Evolutionary conservation across 2,329 filamentous ascomycete genomes (phyloP).

Genomic region (Aulographum hederae): DNA sequence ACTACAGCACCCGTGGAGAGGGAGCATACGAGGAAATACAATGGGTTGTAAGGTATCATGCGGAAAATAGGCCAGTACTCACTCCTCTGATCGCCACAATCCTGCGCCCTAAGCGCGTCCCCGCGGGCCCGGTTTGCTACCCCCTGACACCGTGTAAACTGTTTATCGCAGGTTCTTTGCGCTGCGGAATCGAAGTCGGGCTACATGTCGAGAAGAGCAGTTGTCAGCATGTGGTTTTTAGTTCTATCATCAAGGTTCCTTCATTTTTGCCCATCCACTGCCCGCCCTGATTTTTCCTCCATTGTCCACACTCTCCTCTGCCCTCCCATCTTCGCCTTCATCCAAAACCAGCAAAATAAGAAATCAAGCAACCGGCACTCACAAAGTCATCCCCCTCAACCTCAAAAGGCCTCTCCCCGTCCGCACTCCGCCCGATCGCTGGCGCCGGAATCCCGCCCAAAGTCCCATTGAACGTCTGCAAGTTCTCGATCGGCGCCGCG

Average conservation of each 20-base stretch:
- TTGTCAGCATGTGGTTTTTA: too few species aligned
- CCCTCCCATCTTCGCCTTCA: too few species aligned
- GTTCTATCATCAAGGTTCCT: not conserved
- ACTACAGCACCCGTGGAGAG: not conserved
- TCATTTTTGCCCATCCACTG: too few species aligned
- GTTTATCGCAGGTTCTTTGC: constrained; percentile 3
- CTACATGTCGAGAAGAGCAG: not conserved
- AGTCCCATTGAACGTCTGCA: constrained; percentile 5
- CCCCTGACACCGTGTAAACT: constrained; percentile 1
- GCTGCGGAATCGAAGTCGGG: constrained; percentile 3
- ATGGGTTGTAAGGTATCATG: not conserved
- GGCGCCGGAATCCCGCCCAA: constrained; percentile 5
- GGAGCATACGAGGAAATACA: not conserved
- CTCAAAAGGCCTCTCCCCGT: constrained; percentile 2
- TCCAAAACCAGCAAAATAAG: too few species aligned
- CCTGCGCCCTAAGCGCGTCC: not conserved
- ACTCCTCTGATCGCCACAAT: not conserved
- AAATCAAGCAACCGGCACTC: too few species aligned
- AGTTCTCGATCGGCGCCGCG: not conserved
- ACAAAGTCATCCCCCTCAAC: constrained; percentile 2
- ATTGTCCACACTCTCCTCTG: too few species aligned
- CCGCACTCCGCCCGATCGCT: constrained; percentile 2
- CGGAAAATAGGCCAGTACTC: not conserved
- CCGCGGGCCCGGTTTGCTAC: not conserved
- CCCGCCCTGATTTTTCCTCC: too few species aligned